Evolutionary conservation across 345 rosid genomes (phyloP), one percentile per base, ranked within the genome.

Genomic region (Gossypium arboreum): DNA sequence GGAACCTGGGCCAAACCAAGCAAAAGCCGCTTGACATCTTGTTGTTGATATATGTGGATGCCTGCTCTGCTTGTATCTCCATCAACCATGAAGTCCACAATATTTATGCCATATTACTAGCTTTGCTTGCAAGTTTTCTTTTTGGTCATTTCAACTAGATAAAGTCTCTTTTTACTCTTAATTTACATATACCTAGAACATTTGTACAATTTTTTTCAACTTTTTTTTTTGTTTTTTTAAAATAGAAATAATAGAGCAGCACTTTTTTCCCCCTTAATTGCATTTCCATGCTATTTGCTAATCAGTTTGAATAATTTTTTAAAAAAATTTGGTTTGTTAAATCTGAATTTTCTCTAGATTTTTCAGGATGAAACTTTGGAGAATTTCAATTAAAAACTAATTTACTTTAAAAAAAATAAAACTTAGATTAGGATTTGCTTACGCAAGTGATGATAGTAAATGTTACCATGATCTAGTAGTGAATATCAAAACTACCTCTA

Each of bases 231-330:
- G 2, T 29, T 56, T 56, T 6, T 56, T n/a, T 18, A 56, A 56
- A 58, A 44, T 77, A 81, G 68, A n/a, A 81, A 81, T 81, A 78
- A 78, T 78, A 81, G 79, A 78, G 84, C 79, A 81, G 79, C 75
- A 70, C 77, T 72, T 78, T 78, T 81, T 81, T 75, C 12, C 44
- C 75, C 78, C 64, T 63, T 77, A 22, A 71, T 9, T 20, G 15
- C 69, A 58, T 56, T 39, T 39, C 41, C 41, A 34, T 34, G 41
- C 41, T 34, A 34, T 34, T 34, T 34, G 41, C 41, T 1, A 34
- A 34, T 34, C 41, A 34, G 7, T 34, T 34, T 34, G 41, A 34
- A 34, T 5, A 2, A 0, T 34, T 34, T 34, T 34, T 1, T 0
- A 0, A 3, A 29, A 29, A 34, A 34, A 4, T 5, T 5, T 34